Percentiles rank a stretch among this genome's conserved stretches.
phyloP scores from a whole-genome alignment of 257 asterid species.

The Cruciata laevipes region DNA sequence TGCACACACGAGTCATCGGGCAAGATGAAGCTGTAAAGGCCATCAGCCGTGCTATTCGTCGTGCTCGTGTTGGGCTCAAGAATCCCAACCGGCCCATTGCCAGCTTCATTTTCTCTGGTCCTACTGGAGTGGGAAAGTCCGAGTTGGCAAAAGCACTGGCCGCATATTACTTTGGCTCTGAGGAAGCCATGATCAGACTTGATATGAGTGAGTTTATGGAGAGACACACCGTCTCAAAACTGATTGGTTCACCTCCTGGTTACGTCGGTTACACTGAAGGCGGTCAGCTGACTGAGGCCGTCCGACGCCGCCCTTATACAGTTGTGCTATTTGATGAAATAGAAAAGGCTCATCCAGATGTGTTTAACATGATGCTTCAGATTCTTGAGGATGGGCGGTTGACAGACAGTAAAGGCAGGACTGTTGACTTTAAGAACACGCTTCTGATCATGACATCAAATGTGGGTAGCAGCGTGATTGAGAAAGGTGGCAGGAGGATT shows the following conservation, averaged over 20 bases:
- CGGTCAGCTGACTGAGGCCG: conserved; percentile 56
- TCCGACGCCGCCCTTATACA: conserved; percentile 52
- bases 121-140: conserved; percentile 63
- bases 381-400: conserved; percentile 57
- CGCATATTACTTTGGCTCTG: conserved; percentile 50
- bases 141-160: conserved; percentile 54
- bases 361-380: conserved; percentile 56
- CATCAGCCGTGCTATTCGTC: conserved; percentile 51
- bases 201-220: conserved; percentile 70
- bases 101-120: conserved; percentile 56
- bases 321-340: conserved; percentile 61
- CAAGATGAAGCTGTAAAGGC: conserved; percentile 65
- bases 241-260: conserved; percentile 62
- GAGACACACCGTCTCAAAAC: conserved; percentile 41
- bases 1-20: conserved; percentile 49
- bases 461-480: conserved; percentile 44
- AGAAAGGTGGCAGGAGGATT: conserved; percentile 35
- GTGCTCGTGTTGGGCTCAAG: conserved; percentile 64
- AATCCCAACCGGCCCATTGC: conserved; percentile 56
- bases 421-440: conserved; percentile 52
- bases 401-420: conserved; percentile 53
- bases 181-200: conserved; percentile 55
- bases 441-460: conserved; percentile 60
- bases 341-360: conserved; percentile 55
- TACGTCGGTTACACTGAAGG: conserved; percentile 57